Percentiles rank a stretch among this genome's conserved stretches.
These are phyloP conservation scores for barrel medic (Medicago truncatula) DNA, from an alignment of 306 rosid species.

Conservation along the genomic window MtrunA17r5.0-ANR NC_053049.1:5105501-5106000, in stretches of 20 bases:
- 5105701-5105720: neutral
- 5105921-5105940: too few relatives aligned
- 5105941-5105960: too few relatives aligned
- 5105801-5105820: constrained; percentile 17
- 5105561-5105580: constrained; percentile 51
- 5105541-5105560: constrained; percentile 92
- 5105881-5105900: constrained; percentile 26
- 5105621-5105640: constrained; percentile 4
- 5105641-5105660: constrained; percentile 19
- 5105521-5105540: constrained; percentile 77
- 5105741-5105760: neutral
- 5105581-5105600: constrained; percentile 40
- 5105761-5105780: neutral
- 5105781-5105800: neutral
- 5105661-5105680: neutral
- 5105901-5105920: too few relatives aligned
- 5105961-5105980: too few relatives aligned
- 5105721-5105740: neutral
- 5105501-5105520: constrained; percentile 93
- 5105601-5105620: constrained; percentile 26
- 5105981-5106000: too few relatives aligned
- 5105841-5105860: constrained; percentile 29
- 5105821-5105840: constrained; percentile 34
- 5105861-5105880: constrained; percentile 5
- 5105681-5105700: neutral